Conservation (phyloP, 345 rosid genomes). For the Eucalyptus victrix region DNA sequence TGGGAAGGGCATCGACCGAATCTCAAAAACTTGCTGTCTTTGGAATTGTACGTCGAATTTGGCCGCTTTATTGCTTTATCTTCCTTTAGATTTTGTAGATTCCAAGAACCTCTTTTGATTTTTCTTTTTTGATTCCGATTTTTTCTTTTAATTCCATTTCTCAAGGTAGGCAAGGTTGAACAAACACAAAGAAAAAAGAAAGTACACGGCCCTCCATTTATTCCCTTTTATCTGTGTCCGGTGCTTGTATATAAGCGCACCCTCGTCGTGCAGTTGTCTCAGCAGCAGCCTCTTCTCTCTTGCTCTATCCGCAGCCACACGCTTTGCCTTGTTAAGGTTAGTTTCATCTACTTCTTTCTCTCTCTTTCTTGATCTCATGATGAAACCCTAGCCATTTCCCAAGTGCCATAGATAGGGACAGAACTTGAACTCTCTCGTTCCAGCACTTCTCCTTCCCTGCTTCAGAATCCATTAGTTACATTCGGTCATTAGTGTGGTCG, state of each 20-base stretch:
- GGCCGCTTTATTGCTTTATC: conserved; percentile 12
- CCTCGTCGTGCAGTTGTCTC: neutral
- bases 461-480: neutral
- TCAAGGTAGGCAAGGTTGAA: conserved; percentile 34
- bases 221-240: conserved; percentile 6
- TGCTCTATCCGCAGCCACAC: neutral
- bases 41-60: neutral
- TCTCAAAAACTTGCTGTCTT: neutral
- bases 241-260: neutral
- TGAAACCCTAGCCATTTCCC: neutral
- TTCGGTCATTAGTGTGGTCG: neutral
- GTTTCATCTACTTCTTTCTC: neutral
- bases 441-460: neutral
- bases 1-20: neutral
- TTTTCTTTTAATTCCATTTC: conserved; percentile 18
- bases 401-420: neutral
- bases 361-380: neutral
- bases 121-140: neutral
- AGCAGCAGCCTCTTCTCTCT: neutral
- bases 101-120: neutral
- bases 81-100: neutral
- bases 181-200: conserved; percentile 37
- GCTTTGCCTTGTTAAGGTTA: neutral
- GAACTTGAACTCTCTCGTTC: neutral
- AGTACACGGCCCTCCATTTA: conserved; percentile 23